These are phyloP conservation scores for Ganoderma multipileum DNA, from an alignment of 1,284 basidiomycete species.

Conservation along the genomic window DNA sequence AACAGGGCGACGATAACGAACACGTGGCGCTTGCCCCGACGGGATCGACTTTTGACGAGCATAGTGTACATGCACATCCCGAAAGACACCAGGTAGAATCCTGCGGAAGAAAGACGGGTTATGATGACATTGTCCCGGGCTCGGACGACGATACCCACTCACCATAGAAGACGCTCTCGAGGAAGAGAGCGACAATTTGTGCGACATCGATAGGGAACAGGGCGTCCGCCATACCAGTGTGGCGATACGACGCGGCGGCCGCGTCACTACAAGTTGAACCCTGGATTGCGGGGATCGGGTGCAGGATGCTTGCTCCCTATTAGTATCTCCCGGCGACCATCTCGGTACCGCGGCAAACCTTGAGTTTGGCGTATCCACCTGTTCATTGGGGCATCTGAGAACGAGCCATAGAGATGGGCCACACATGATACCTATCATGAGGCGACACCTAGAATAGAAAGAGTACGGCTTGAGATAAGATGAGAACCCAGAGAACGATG, in stretches of 20 bases:
- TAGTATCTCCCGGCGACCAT: background rate
- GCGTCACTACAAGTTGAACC: background rate
- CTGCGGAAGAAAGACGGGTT: background rate
- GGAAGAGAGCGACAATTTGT: conserved; percentile 1
- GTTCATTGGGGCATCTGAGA: background rate
- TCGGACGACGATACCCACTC: background rate
- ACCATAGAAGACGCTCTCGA: conserved; percentile 6
- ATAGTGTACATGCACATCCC: conserved; percentile 5
- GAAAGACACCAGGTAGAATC: background rate
- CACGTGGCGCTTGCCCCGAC: background rate
- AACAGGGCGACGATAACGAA: background rate
- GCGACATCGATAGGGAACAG: background rate
- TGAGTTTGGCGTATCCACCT: background rate
- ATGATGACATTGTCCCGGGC: background rate
- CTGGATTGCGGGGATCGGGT: background rate
- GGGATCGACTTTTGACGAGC: background rate
- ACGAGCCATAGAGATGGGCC: background rate
- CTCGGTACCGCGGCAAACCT: background rate
- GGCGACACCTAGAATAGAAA: background rate
- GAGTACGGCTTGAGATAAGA: background rate
- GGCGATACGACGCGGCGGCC: background rate
- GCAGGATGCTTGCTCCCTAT: background rate
- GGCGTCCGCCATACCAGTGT: background rate
- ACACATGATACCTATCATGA: background rate
- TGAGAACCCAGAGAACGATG: background rate